A percentile compares a stretch with the other conserved stretches of the same genome.
These are phyloP conservation scores for Fusarium verticillioides DNA, from an alignment of 2,329 filamentous ascomycete genomes.

Conservation along the genomic window DNA sequence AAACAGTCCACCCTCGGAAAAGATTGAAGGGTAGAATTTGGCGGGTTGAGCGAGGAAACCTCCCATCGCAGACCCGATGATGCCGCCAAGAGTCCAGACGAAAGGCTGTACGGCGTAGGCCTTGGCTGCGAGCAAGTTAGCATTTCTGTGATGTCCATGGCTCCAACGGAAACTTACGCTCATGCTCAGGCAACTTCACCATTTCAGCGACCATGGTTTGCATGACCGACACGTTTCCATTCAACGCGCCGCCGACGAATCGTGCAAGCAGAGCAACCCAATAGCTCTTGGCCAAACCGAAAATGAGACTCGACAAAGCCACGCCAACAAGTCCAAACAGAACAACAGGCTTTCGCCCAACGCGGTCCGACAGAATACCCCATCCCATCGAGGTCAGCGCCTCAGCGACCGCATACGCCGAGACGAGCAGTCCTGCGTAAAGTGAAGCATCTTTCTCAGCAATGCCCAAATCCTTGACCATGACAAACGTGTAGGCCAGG, in stretches of 20 bases:
- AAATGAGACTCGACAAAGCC: constrained; percentile 79
- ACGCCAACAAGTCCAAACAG: constrained; percentile 80
- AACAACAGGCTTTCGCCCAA: constrained; percentile 76
- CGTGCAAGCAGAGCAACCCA: constrained; percentile 86
- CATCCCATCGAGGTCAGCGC: constrained; percentile 79
- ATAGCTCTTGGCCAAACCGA: constrained; percentile 83
- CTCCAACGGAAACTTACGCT: constrained; percentile 56
- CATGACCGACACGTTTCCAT: constrained; percentile 90
- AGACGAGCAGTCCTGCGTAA: constrained; percentile 88
- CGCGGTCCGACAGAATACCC: constrained; percentile 65
- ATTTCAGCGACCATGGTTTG: constrained; percentile 91
- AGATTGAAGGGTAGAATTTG: constrained; percentile 76
- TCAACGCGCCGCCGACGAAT: constrained; percentile 84
- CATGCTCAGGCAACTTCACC: constrained; percentile 87
- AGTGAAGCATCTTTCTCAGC: constrained; percentile 76
- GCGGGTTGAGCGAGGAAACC: constrained; percentile 74
- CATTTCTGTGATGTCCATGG: rapidly evolving
- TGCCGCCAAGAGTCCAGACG: constrained; percentile 87
- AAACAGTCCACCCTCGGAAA: constrained; percentile 54
- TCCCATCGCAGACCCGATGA: constrained; percentile 86
- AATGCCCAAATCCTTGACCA: constrained; percentile 84
- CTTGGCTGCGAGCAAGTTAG: constrained; percentile 42
- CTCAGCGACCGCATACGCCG: constrained; percentile 87
- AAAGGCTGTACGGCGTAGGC: constrained; percentile 92
- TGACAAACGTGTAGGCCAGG: constrained; percentile 87